phyloP scores from a whole-genome alignment of 179 eudicot species.

The Gypsophila paniculata region DNA sequence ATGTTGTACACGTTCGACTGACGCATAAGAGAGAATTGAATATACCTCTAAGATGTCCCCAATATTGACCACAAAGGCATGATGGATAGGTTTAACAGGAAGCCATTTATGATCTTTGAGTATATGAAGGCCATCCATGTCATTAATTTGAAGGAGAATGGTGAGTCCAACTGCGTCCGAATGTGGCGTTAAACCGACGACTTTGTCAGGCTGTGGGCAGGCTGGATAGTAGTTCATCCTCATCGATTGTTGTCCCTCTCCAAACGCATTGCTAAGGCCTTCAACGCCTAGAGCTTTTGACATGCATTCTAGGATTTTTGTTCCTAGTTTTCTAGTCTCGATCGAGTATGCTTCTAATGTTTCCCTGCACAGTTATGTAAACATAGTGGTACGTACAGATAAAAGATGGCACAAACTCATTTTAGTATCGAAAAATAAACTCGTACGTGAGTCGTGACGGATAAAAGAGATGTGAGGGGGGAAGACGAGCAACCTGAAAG shows the following conservation, averaged over 20 bases:
- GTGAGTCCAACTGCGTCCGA: constrained; percentile 42
- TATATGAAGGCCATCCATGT: constrained; percentile 29
- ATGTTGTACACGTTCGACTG: no score
- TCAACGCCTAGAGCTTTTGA: constrained; percentile 30
- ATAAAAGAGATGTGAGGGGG: no score
- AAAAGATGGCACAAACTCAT: no score
- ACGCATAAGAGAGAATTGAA: no score
- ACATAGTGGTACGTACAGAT: no score
- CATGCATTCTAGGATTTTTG: constrained; percentile 25
- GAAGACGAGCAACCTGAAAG: constrained; percentile 18
- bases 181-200: constrained; percentile 44
- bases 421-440: no score
- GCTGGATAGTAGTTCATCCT: constrained; percentile 57
- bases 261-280: constrained; percentile 21
- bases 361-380: constrained; percentile 29
- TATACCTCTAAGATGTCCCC: constrained; percentile 32
- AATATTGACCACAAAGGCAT: constrained; percentile 28
- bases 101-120: constrained; percentile 27
- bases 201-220: constrained; percentile 47
- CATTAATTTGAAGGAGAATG: constrained; percentile 47
- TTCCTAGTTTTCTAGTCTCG: constrained; percentile 27
- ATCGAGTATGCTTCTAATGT: constrained; percentile 28
- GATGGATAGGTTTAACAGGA: constrained; percentile 15
- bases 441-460: no score
- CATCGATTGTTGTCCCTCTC: constrained; percentile 40